Percentiles rank a stretch among this genome's conserved stretches.
Conservation (phyloP, 177 flowering plant genomes). For the Vitis hybrid region DNA sequence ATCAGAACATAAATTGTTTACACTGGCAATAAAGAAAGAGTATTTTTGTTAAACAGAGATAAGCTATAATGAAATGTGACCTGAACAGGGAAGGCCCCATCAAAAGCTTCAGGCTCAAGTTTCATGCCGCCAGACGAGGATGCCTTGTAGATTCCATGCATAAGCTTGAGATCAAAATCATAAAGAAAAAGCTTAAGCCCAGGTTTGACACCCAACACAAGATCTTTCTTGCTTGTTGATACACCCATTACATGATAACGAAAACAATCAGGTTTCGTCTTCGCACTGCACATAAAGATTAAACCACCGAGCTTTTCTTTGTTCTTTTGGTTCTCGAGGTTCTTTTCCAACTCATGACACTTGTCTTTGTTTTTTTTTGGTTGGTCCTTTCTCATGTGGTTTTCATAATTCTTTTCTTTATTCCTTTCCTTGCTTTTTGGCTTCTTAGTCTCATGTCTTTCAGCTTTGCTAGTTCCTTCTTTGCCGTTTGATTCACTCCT, state of each 20-base stretch:
- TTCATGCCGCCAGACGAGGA: conserved; percentile 75
- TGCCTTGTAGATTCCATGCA: conserved; percentile 79
- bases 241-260: conserved; percentile 75
- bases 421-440: conserved; percentile 13
- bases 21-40: neutral
- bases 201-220: conserved; percentile 59
- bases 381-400: neutral
- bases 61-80: conserved; percentile 26
- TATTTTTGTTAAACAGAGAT: neutral
- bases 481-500: conserved; percentile 2
- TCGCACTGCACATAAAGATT: conserved; percentile 84
- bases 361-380: conserved; percentile 8
- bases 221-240: conserved; percentile 39
- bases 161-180: conserved; percentile 79
- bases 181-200: conserved; percentile 80
- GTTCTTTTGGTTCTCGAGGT: conserved; percentile 4
- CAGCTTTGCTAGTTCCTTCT: conserved; percentile 8
- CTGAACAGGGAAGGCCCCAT: conserved; percentile 86
- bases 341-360: conserved; percentile 4
- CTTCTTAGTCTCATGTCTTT: conserved; percentile 16
- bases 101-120: conserved; percentile 81
- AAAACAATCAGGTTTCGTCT: conserved; percentile 87
- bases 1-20: conserved; percentile 5
- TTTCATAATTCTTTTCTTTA: neutral
- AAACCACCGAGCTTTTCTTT: conserved; percentile 62